Evolutionary conservation across 352 stramenopile species (phyloP).

Genomic region (Phytophthora lateralis): DNA sequence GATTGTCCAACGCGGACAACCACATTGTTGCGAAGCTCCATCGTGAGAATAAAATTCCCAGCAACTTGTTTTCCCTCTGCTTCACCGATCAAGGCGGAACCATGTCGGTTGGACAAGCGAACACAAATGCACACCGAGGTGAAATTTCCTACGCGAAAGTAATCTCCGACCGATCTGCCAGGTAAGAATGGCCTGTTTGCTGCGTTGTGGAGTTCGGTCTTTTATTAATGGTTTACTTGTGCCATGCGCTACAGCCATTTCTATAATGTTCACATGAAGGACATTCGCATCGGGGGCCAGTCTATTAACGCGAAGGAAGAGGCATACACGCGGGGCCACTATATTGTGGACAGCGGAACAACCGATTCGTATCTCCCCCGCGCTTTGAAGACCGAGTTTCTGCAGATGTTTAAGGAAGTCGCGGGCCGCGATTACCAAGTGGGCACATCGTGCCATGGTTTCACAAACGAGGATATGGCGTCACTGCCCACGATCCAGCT

Average conservation of each 20-base stretch:
- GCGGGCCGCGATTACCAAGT: constrained; percentile 56
- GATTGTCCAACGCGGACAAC: constrained; percentile 71
- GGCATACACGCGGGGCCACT: constrained; percentile 57
- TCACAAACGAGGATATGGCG: constrained; percentile 53
- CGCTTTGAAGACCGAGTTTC: constrained; percentile 58
- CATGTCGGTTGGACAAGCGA: constrained; percentile 68
- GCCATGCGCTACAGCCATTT: constrained; percentile 46
- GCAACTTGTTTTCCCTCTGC: constrained; percentile 81
- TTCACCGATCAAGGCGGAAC: constrained; percentile 71
- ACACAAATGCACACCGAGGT: constrained; percentile 55
- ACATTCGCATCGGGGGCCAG: constrained; percentile 66
- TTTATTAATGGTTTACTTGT: constrained; percentile 7
- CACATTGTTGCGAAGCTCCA: constrained; percentile 81
- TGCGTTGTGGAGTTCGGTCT: not conserved
- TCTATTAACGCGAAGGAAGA: constrained; percentile 57
- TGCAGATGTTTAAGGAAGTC: constrained; percentile 56
- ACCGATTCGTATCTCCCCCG: constrained; percentile 83
- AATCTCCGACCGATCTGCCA: constrained; percentile 37
- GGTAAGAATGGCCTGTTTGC: constrained; percentile 15
- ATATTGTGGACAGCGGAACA: constrained; percentile 87
- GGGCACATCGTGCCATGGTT: constrained; percentile 50
- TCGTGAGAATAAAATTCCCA: constrained; percentile 79
- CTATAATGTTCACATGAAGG: constrained; percentile 70
- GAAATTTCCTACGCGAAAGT: constrained; percentile 68
- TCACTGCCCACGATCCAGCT: constrained; percentile 71